Evolutionary conservation across 2,329 filamentous ascomycete genomes (phyloP).

Genomic region (Chaetomiaceae sp.): DNA sequence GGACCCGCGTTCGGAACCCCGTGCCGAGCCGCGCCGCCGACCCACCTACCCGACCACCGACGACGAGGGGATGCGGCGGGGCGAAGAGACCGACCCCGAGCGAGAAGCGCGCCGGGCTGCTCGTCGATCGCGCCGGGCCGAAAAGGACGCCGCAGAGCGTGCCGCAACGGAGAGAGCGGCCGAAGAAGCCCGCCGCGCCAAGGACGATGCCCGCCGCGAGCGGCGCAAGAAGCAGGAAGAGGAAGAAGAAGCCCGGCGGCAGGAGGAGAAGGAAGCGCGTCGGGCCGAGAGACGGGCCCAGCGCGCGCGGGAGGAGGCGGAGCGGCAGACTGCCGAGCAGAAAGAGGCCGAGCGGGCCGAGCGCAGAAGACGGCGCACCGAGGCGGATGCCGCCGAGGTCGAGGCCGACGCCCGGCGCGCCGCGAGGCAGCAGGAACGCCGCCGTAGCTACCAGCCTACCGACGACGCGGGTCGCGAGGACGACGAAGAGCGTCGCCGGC

Average conservation of each 20-base stretch:
- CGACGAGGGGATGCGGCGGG: constrained; percentile 39
- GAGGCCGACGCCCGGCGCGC: constrained; percentile 44
- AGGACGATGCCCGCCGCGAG: constrained; percentile 52
- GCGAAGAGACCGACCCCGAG: constrained; percentile 43
- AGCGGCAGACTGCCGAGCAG: constrained; percentile 42
- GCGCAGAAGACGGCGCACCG: constrained; percentile 43
- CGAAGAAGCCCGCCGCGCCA: constrained; percentile 51
- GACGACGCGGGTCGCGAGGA: constrained; percentile 37
- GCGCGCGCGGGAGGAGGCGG: constrained; percentile 43
- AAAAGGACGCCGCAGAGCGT: constrained; percentile 45
- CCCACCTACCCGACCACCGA: constrained; percentile 46
- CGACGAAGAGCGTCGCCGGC: constrained; percentile 47
- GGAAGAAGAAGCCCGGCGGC: constrained; percentile 46
- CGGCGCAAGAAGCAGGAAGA: constrained; percentile 50
- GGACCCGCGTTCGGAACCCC: constrained; percentile 31
- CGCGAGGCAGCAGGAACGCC: constrained; percentile 40
- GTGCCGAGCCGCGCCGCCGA: constrained; percentile 43
- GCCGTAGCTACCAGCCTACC: constrained; percentile 36
- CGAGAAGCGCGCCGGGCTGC: constrained; percentile 41
- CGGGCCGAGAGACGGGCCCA: constrained; percentile 48
- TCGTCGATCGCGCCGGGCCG: constrained; percentile 51
- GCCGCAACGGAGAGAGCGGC: constrained; percentile 43
- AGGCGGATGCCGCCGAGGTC: constrained; percentile 40
- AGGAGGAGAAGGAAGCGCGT: constrained; percentile 54
- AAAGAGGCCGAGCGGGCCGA: constrained; percentile 41